Evolutionary conservation across 805 yeast species (phyloP).

Genomic region (Wickerhamomyces hampshirensis): DNA sequence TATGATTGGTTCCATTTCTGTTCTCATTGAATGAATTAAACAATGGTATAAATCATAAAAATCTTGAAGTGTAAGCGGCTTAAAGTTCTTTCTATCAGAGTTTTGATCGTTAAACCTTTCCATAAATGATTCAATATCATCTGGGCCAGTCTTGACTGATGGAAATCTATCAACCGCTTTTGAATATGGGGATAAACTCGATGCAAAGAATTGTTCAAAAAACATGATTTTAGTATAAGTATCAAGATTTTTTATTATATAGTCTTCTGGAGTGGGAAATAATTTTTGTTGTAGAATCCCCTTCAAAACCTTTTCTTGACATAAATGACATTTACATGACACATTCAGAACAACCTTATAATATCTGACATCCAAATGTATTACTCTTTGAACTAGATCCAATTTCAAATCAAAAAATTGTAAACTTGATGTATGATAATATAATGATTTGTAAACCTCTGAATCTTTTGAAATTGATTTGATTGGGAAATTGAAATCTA

Average conservation of each 20-base stretch:
- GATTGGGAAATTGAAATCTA: conserved; percentile 34
- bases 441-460: conserved; percentile 29
- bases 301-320: conserved; percentile 23
- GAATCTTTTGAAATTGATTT: conserved; percentile 29
- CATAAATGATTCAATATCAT: conserved; percentile 28
- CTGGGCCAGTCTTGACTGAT: conserved; percentile 37
- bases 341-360: conserved; percentile 11
- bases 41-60: conserved; percentile 32
- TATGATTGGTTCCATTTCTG: conserved; percentile 32
- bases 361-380: conserved; percentile 17
- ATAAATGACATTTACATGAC: conserved; percentile 18
- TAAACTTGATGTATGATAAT: conserved; percentile 29
- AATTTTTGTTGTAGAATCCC: conserved; percentile 31
- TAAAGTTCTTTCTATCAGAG: conserved; percentile 17
- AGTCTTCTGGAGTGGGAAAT: conserved; percentile 27
- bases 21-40: conserved; percentile 32
- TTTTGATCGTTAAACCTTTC: conserved; percentile 23
- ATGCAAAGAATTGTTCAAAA: conserved; percentile 30
- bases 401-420: conserved; percentile 36
- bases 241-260: conserved; percentile 23
- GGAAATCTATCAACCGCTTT: conserved; percentile 40
- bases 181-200: conserved; percentile 36
- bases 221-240: conserved; percentile 31
- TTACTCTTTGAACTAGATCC: conserved; percentile 10
- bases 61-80: conserved; percentile 27